A percentile compares a stretch with the other conserved stretches of the same genome.
These are phyloP conservation scores for Nemophila menziesii DNA, from an alignment of 257 asterid species.

Conservation along the genomic window DNA sequence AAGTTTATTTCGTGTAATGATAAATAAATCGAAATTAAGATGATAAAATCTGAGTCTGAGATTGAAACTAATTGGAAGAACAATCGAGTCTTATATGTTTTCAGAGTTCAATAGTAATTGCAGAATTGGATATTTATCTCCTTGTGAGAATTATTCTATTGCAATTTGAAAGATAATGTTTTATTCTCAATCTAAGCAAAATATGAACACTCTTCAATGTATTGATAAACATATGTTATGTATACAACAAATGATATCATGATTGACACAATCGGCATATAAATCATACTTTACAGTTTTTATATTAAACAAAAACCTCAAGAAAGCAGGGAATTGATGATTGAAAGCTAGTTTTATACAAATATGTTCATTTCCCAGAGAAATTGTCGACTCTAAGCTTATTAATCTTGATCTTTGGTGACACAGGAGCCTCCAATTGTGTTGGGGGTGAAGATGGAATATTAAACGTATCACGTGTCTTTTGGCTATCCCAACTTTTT, in stretches of 20 bases:
- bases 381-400: neutral
- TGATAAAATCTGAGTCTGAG: no score
- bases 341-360: no score
- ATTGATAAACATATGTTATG: neutral
- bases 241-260: neutral
- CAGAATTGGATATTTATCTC: no score
- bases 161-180: no score
- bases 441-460: slow-evolving; percentile 8
- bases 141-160: no score
- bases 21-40: slow-evolving; percentile 1
- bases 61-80: no score
- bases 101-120: neutral
- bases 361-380: slow-evolving; percentile 2
- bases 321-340: no score
- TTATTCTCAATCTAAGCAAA: neutral
- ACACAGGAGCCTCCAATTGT: neutral
- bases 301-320: no score
- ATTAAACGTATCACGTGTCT: slow-evolving; percentile 18
- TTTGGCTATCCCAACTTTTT: slow-evolving; percentile 36
- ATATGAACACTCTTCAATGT: neutral
- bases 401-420: slow-evolving; percentile 10
- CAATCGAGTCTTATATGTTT: neutral
- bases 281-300: neutral
- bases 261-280: neutral
- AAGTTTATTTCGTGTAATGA: slow-evolving; percentile 30